Evolutionary conservation across 176 grass and related monocot genomes (phyloP), one percentile per base, ranked within the genome.

Genomic region (Carex myosuroides): DNA sequence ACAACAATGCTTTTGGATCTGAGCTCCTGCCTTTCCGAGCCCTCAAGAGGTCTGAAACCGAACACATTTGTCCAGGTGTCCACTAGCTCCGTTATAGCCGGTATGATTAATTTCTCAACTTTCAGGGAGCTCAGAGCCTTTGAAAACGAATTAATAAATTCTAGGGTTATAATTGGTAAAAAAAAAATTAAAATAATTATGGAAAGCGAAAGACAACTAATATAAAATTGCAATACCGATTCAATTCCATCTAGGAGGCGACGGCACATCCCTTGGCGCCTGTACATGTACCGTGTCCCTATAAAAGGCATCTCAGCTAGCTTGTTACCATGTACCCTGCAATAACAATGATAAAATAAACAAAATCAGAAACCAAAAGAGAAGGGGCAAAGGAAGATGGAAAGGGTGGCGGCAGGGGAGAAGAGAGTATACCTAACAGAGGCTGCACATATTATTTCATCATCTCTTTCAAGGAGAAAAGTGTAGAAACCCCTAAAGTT

Each of bases 271-370:
- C 94, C 94, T 90, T 88, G 91, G 46, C 87, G 94, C 50, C 94
- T 91, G 66, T 97, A 94, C 86, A 92, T 90, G 83, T 85, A 80
- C 42, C 92, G 82, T 64, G 94, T 97, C 84, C 94, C 92, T 84
- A 94, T 92, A 87, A 97, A 97, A 60, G 94, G 94, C 94, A 97
- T 97, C 88, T 97, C 94, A 73, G 94, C 94, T 79, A 97, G 78
- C 84, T 90, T 97, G 79, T 83, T 92, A 42, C 94, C 94, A 94
- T 97, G 94, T 84, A 94, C 84, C 85, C 94, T 97, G 87, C 88
- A 91, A 29, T 81, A 33, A 77, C 30, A 61, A 88, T 81, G 76
- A 88, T 86, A 82, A 20, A 87, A 41, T 39, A 39, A 63, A 76
- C 16, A 84, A 80, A 35, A 85, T 69, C 32, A 80, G 18, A 41